Conservation (phyloP, 2,329 filamentous ascomycete genomes). For the Monilinia aucupariae region DNA sequence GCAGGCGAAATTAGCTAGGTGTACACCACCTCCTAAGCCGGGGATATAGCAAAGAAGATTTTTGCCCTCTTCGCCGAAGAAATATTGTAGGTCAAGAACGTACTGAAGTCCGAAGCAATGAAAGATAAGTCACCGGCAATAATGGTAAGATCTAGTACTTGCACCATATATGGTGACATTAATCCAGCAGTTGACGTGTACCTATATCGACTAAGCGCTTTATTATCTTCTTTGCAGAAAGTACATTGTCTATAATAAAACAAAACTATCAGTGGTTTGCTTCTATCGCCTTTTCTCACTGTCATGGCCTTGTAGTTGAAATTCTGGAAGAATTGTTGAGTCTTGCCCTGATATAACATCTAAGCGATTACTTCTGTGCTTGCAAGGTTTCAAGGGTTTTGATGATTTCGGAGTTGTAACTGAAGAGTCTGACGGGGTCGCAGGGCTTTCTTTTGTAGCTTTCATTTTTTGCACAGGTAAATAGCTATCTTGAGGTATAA, state of each 20-base stretch:
- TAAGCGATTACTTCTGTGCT: not conserved
- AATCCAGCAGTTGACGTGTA: slow-evolving; percentile 56
- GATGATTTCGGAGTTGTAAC: not conserved
- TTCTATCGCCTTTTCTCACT: not conserved
- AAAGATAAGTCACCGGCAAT: slow-evolving; percentile 55
- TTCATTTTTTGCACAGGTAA: slow-evolving; percentile 14
- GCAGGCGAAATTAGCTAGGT: slow-evolving; percentile 52
- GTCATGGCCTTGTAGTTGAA: not conserved
- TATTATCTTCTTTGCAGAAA: slow-evolving; percentile 33
- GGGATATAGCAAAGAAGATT: slow-evolving; percentile 60
- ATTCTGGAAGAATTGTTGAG: not conserved
- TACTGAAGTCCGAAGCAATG: slow-evolving; percentile 69
- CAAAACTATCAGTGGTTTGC: not conserved
- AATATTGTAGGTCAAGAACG: slow-evolving; percentile 52
- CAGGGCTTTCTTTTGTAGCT: not conserved
- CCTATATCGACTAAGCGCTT: slow-evolving; percentile 42
- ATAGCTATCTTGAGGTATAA: not conserved
- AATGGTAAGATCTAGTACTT: slow-evolving; percentile 60
- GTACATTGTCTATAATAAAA: slow-evolving; percentile 15
- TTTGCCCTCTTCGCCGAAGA: slow-evolving; percentile 46
- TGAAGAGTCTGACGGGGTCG: not conserved
- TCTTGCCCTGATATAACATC: not conserved
- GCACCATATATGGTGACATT: slow-evolving; percentile 54
- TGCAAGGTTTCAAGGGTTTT: not conserved
- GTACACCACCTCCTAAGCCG: slow-evolving; percentile 56